Conservation (phyloP, 164 flowering plant genomes). For the Malania oleifera region DNA sequence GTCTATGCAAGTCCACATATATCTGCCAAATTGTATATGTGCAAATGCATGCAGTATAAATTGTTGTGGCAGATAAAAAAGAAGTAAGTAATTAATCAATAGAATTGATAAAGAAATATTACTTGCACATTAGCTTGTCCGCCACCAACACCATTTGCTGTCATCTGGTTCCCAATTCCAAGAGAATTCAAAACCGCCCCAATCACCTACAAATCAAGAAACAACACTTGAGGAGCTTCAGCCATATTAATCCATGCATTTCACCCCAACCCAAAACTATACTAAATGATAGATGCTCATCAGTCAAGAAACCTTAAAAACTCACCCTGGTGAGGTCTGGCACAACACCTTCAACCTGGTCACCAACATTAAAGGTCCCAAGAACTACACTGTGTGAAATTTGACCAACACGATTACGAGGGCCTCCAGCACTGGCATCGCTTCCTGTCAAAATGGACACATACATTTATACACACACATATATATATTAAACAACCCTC, state of each 20-base stretch:
- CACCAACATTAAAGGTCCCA: constrained; percentile 85
- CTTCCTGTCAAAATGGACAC: constrained; percentile 34
- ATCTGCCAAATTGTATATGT: too few species aligned
- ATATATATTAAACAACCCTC: too few species aligned
- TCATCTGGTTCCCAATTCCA: constrained; percentile 57
- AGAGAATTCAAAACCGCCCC: constrained; percentile 84
- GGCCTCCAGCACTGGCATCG: constrained; percentile 48
- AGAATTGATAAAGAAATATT: too few species aligned
- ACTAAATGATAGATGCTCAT: neutral
- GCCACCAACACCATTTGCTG: constrained; percentile 29
- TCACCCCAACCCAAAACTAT: neutral
- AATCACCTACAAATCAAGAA: constrained; percentile 53
- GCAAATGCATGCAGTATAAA: too few species aligned
- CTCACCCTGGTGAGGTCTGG: constrained; percentile 78
- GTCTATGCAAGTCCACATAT: too few species aligned
- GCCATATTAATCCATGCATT: neutral
- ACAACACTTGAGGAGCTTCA: neutral
- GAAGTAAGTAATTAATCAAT: too few species aligned
- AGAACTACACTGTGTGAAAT: constrained; percentile 90
- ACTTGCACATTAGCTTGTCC: constrained; percentile 39
- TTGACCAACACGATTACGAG: constrained; percentile 68
- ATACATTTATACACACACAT: too few species aligned
- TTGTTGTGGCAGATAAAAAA: too few species aligned
- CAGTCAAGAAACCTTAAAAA: neutral
- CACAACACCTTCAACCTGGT: constrained; percentile 63